Conservation (phyloP, 345 rosid genomes). For the Eucalyptus regnans region DNA sequence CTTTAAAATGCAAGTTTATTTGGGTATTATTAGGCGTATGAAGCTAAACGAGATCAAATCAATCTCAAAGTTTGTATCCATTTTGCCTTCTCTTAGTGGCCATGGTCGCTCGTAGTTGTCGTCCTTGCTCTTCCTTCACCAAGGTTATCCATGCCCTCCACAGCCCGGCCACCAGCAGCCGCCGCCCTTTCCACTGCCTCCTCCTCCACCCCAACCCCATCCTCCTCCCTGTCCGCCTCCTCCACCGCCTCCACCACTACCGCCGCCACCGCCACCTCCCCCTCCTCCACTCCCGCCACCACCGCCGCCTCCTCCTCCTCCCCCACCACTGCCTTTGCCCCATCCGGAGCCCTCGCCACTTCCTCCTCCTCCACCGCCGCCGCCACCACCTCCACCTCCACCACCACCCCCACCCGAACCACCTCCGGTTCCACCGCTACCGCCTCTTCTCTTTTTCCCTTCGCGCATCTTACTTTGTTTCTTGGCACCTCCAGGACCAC, state of each 20-base stretch:
- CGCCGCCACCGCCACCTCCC: background rate
- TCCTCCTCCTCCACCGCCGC: background rate
- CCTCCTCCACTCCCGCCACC: background rate
- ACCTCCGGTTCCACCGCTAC: background rate
- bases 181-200: background rate
- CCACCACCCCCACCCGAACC: background rate
- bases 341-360: constrained; percentile 9
- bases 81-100: background rate
- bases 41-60: background rate
- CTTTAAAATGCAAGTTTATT: background rate
- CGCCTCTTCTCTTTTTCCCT: constrained; percentile 3
- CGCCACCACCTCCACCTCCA: background rate
- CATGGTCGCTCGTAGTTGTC: background rate
- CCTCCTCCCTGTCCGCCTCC: constrained; percentile 1
- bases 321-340: constrained; percentile 15
- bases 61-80: background rate
- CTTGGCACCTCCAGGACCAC: constrained; percentile 2
- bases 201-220: background rate
- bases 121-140: background rate
- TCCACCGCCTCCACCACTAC: background rate
- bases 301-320: background rate
- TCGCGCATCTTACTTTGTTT: background rate
- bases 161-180: constrained; percentile 55
- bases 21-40: background rate
- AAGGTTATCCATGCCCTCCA: background rate